phyloP scores from a whole-genome alignment of 192 early-diverging fungal species.

The Mortierella claussenii region DNA sequence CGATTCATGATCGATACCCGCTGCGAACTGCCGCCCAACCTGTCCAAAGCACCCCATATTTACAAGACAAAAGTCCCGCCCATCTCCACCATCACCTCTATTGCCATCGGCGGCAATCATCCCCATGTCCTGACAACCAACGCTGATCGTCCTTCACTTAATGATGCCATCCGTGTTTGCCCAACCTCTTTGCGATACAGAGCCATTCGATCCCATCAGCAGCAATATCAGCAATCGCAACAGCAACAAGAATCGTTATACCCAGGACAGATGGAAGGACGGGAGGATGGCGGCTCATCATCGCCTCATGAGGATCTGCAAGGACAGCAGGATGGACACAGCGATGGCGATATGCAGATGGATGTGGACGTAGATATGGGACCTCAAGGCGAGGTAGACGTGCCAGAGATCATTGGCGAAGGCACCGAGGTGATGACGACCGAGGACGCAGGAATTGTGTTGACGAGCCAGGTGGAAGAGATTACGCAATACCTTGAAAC shows the following conservation, averaged over 20 bases:
- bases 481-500: slow-evolving; percentile 24
- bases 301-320: no score
- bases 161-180: slow-evolving; percentile 42
- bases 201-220: background rate
- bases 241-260: no score
- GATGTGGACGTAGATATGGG: background rate
- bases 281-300: no score
- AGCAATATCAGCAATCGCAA: background rate
- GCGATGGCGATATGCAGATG: background rate
- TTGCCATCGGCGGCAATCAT: slow-evolving; percentile 46
- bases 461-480: slow-evolving; percentile 27
- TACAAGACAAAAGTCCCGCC: slow-evolving; percentile 41
- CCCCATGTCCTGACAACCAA: slow-evolving; percentile 43
- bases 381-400: no score
- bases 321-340: slow-evolving; percentile 1
- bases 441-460: slow-evolving; percentile 18
- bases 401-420: background rate
- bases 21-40: slow-evolving; percentile 32
- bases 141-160: slow-evolving; percentile 38
- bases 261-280: no score
- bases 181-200: slow-evolving; percentile 3
- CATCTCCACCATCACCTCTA: slow-evolving; percentile 39
- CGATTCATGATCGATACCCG: slow-evolving; percentile 22
- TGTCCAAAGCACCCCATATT: slow-evolving; percentile 24
- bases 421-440: background rate